Conservation (phyloP, 2,329 filamentous ascomycete genomes). For the Mycosphaerella sp. region DNA sequence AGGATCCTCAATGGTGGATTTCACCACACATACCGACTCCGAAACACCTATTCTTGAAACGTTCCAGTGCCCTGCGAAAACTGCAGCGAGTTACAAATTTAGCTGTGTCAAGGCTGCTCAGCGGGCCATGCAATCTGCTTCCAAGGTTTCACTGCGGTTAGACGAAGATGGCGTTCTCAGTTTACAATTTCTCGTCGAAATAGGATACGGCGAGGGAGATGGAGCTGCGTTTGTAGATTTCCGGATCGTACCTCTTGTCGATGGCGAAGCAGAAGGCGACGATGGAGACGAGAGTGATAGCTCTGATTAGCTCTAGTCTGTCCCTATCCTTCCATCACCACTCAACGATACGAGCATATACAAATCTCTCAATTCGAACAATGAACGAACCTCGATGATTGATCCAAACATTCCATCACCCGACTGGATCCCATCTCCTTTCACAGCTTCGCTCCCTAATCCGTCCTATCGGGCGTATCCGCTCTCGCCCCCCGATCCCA, state of each 20-base stretch:
- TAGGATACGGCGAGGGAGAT: slow-evolving; percentile 48
- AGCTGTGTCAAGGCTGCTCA: slow-evolving; percentile 75
- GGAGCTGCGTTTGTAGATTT: slow-evolving; percentile 72
- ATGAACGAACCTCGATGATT: too few relatives aligned
- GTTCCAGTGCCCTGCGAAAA: slow-evolving; percentile 55
- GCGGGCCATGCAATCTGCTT: slow-evolving; percentile 87
- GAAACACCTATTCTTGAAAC: slow-evolving; percentile 59
- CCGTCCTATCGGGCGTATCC: slow-evolving; percentile 14
- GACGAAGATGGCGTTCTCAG: slow-evolving; percentile 87
- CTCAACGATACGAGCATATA: too few relatives aligned
- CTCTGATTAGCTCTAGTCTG: slow-evolving; percentile 3
- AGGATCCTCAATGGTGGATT: slow-evolving; percentile 56
- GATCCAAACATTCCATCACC: too few relatives aligned
- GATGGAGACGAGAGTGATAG: slow-evolving; percentile 25
- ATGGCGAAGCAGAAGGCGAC: slow-evolving; percentile 50
- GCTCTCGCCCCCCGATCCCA: slow-evolving; percentile 44
- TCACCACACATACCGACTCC: slow-evolving; percentile 36
- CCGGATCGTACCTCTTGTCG: slow-evolving; percentile 67
- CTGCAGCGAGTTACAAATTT: slow-evolving; percentile 76
- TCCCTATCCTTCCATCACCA: neutral
- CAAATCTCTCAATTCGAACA: too few relatives aligned
- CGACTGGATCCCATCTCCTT: too few relatives aligned
- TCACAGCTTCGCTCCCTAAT: neutral
- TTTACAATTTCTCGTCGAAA: slow-evolving; percentile 92
- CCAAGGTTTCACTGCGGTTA: slow-evolving; percentile 83